Evolutionary conservation across 768 basidiomycete genomes (phyloP), one percentile per base, ranked within the genome.

Genomic region (Heimioporus sp.): DNA sequence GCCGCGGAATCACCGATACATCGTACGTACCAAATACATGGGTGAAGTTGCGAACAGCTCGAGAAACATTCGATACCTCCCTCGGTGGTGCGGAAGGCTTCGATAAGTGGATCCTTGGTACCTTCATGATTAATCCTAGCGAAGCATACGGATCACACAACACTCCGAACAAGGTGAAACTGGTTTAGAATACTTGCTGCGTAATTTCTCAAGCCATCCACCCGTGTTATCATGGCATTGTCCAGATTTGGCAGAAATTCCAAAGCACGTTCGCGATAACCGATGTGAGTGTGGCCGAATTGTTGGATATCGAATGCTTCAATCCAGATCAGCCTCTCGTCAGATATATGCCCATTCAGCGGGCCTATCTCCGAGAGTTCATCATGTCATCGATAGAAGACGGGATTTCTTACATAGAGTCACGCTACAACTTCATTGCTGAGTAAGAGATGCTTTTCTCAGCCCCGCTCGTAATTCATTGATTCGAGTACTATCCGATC

Each of bases 91-190:
- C 69, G 2, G 64, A 65, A 43, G 74, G 67, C 1, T 80, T 79
- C 49, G 78, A 80, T 53, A 55, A 61, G 21, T 76, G 74, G 74
- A 67, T 76, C 13, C 46, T 71, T 6, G 59, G 60, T 15, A 54
- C 68, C 1, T 57, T 77, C 43, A 69, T 66, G 44, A 76, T 80
- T 54, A 71, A 76, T 51, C 72, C 78, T 2, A 61, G 63, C 17
- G 75, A 77, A 52, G 75, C 72, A 17, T 78, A 76, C 37, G 65
- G 62, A n/a, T 73, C 72, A 4, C 75, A 76, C 52, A 74, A 75
- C 36, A 77, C 72, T 11, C 58, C 70, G 7, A 57, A 58, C 21
- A 76, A 77, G 70, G 78, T 71, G 30, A 32, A 34, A 17, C 13
- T 4, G 6, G 24, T n/a, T 2, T 10, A 17, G 40, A 21, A 41